Conservation (phyloP, 352 stramenopile genomes). For the Globisporangium lucens region DNA sequence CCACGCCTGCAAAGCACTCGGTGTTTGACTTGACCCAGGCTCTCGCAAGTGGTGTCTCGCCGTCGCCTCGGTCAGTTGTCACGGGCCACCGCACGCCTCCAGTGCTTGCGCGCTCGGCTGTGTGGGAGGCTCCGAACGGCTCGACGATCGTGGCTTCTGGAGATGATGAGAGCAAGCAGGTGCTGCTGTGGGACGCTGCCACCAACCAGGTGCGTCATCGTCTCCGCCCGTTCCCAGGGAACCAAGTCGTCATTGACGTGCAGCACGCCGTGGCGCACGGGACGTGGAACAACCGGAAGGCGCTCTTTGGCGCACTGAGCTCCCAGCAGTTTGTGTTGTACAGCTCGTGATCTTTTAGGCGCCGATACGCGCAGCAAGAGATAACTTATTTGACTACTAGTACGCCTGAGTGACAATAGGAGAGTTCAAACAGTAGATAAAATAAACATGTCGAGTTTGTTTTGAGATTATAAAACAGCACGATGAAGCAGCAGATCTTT, state of each 20-base stretch:
- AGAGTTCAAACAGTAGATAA: background rate
- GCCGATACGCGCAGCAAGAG: background rate
- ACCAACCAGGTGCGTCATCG: slow-evolving; percentile 17
- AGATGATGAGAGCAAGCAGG: slow-evolving; percentile 20
- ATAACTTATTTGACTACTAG: background rate
- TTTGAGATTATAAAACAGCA: background rate
- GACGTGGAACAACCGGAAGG: slow-evolving; percentile 25
- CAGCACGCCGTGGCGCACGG: slow-evolving; percentile 31
- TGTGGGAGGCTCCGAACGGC: slow-evolving; percentile 25
- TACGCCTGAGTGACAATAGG: background rate
- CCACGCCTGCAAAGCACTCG: slow-evolving; percentile 33
- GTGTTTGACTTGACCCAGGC: slow-evolving; percentile 35
- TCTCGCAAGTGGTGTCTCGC: background rate
- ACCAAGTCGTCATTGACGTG: slow-evolving; percentile 22
- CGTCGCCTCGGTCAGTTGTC: slow-evolving; percentile 25
- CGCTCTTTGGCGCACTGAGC: slow-evolving; percentile 35
- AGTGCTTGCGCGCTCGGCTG: slow-evolving; percentile 40
- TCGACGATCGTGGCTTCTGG: slow-evolving; percentile 21
- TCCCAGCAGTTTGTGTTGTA: slow-evolving; percentile 29
- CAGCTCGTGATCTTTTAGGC: background rate
- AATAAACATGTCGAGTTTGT: background rate
- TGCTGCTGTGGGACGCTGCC: slow-evolving; percentile 24
- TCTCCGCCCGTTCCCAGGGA: slow-evolving; percentile 5
- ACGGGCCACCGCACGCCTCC: slow-evolving; percentile 38
- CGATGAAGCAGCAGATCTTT: background rate